Conservation (phyloP, 495 filamentous ascomycete genomes). For the Thermothielavioides terrestris region DNA sequence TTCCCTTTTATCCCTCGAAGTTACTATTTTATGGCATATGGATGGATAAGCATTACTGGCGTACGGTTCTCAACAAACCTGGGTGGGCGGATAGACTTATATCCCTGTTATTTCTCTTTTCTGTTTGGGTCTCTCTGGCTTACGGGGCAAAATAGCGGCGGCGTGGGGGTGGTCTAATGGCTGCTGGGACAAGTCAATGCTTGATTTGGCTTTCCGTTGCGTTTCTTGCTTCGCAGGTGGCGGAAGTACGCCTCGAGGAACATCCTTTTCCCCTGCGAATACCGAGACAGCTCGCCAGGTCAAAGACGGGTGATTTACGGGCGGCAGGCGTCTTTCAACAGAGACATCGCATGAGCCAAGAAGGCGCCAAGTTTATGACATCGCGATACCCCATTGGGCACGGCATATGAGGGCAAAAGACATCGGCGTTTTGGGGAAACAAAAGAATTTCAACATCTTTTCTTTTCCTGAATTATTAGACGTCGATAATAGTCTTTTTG, state of each 20-base stretch:
- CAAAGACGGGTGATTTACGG: slow-evolving; percentile 11
- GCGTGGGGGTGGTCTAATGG: slow-evolving; percentile 11
- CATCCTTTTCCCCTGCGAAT: slow-evolving; percentile 9
- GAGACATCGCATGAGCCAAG: slow-evolving; percentile 33
- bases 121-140: slow-evolving; percentile 9
- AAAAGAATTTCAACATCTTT: slow-evolving; percentile 43
- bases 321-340: slow-evolving; percentile 36
- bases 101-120: slow-evolving; percentile 22
- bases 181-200: slow-evolving; percentile 2
- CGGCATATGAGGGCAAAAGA: slow-evolving; percentile 25
- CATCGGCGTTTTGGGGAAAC: slow-evolving; percentile 35
- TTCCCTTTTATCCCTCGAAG: slow-evolving; percentile 9
- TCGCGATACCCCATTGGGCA: slow-evolving; percentile 30
- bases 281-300: slow-evolving; percentile 19
- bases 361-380: slow-evolving; percentile 23
- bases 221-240: slow-evolving; percentile 8
- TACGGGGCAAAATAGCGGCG: slow-evolving; percentile 8
- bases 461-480: slow-evolving; percentile 29
- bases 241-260: slow-evolving; percentile 17
- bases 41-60: slow-evolving; percentile 26
- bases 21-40: slow-evolving; percentile 16
- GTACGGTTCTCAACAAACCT: slow-evolving; percentile 39
- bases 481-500: slow-evolving; percentile 27
- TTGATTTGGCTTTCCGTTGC: slow-evolving; percentile 1
- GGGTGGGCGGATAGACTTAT: slow-evolving; percentile 28